A percentile compares a stretch with the other conserved stretches of the same genome.
Conservation (phyloP, 257 asterid genomes). For the Leptodermis oblonga region DNA sequence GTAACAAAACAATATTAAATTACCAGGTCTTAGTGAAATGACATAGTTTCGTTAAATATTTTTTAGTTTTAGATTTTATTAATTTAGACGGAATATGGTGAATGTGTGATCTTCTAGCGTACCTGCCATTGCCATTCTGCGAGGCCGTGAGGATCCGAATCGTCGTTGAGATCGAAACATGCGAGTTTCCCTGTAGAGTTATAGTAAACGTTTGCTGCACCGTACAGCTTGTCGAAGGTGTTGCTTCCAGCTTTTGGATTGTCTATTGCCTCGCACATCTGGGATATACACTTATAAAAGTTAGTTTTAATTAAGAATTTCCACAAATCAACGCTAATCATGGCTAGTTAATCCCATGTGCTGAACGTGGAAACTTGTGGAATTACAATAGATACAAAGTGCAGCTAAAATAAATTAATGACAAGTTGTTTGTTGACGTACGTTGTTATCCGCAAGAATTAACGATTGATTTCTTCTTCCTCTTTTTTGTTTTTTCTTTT, state of each 20-base stretch:
- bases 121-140: slow-evolving; percentile 94
- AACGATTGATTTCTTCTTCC: no score
- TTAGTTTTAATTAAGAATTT: no score
- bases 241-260: slow-evolving; percentile 49
- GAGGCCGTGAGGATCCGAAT: slow-evolving; percentile 76
- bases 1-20: neutral
- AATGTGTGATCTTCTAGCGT: no score
- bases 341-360: no score
- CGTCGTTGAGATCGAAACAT: slow-evolving; percentile 50
- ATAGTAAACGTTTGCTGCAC: slow-evolving; percentile 62
- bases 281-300: no score
- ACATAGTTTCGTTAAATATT: no score
- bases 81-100: no score
- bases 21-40: neutral
- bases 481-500: no score
- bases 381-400: no score
- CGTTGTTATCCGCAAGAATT: neutral
- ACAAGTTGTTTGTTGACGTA: neutral
- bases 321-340: no score
- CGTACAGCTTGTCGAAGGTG: slow-evolving; percentile 55
- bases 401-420: neutral
- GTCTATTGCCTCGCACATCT: slow-evolving; percentile 94
- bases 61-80: no score
- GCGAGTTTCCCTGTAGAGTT: slow-evolving; percentile 53
- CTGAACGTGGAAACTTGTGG: neutral